phyloP scores from a whole-genome alignment of 768 basidiomycete species.

The Lentinula edodes region DNA sequence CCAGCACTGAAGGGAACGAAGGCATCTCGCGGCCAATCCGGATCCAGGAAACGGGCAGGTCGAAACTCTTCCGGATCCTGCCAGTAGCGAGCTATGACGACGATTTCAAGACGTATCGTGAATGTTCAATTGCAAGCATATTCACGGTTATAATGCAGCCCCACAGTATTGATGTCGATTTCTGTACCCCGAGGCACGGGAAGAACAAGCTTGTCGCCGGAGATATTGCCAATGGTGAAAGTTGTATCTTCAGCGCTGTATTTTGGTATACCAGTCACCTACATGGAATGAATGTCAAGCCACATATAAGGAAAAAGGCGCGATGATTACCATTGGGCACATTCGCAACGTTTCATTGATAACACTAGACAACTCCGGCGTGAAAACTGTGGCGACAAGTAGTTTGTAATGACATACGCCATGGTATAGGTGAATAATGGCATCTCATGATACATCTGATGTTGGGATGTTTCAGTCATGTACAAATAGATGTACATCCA shows the following conservation, averaged over 20 bases:
- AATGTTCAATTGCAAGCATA: background rate
- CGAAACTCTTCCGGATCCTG: constrained; percentile 43
- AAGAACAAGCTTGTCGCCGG: constrained; percentile 33
- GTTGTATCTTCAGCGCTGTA: constrained; percentile 39
- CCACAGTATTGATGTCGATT: constrained; percentile 31
- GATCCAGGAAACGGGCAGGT: constrained; percentile 31
- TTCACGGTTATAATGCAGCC: constrained; percentile 48
- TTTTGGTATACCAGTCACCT: constrained; percentile 39
- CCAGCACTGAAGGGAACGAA: constrained; percentile 49
- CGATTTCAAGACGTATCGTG: background rate
- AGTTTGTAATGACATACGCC: constrained; percentile 22
- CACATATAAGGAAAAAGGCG: too few species aligned
- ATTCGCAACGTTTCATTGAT: constrained; percentile 46
- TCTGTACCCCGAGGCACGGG: constrained; percentile 37
- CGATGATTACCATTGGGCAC: constrained; percentile 32
- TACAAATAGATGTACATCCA: too few species aligned
- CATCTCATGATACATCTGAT: constrained; percentile 29
- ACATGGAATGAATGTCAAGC: too few species aligned
- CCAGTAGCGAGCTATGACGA: constrained; percentile 46
- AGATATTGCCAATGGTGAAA: constrained; percentile 24
- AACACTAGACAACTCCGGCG: constrained; percentile 23
- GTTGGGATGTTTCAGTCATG: too few species aligned
- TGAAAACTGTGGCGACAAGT: background rate
- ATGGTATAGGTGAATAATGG: constrained; percentile 30
- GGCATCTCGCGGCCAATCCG: constrained; percentile 48